Evolutionary conservation across 2,329 filamentous ascomycete species (phyloP), one percentile per base, ranked within the genome.

Genomic region (Claviceps cyperi): DNA sequence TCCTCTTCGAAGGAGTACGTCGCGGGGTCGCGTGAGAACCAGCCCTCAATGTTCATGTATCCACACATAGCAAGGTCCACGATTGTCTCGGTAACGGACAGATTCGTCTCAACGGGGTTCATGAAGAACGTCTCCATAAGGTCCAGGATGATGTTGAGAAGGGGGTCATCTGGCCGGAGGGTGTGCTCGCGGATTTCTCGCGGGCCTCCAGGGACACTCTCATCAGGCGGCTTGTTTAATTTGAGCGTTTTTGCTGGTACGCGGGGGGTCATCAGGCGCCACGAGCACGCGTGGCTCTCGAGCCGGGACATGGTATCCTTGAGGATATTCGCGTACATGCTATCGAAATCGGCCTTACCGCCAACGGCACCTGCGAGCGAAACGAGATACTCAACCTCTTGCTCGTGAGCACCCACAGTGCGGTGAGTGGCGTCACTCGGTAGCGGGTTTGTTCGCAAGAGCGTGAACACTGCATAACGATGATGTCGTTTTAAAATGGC

Each of bases 31-130:
- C 87, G 81, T 5, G 91, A 71, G 32, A 97, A 70, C 91, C 92
- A 98, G n/a, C 86, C 85, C 60, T 96, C 88, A 13, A 96, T 74
- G 19, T 82, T 80, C 60, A 95, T 83, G 54, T 86, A 85, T 5
- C 88, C 85, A 58, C 92, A 97, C 1, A 86, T 81, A 11, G 86
- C 86, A 40, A 98, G 72, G 56, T 87, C 84, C 28, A 94, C 77
- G 43, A 97, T 73, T 1, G 85, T 78, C 59, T 94, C 86, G 0
- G 91, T 97, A 1, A 96, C 73, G 0, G 84, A 85, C 3, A 98
- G 70, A 57, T 98, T 98, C 2, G 86, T 90, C 58, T 96, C 88
- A 2, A 97, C 81, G 2, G 88, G 83, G 58, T 98, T 98, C 5
- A 86, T 76, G 58, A 96, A 88, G 60, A 97, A 98, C 0, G 76